Base-by-base conservation (phyloP, 352 stramenopile species). In the Globisporangium iwayamae region DNA sequence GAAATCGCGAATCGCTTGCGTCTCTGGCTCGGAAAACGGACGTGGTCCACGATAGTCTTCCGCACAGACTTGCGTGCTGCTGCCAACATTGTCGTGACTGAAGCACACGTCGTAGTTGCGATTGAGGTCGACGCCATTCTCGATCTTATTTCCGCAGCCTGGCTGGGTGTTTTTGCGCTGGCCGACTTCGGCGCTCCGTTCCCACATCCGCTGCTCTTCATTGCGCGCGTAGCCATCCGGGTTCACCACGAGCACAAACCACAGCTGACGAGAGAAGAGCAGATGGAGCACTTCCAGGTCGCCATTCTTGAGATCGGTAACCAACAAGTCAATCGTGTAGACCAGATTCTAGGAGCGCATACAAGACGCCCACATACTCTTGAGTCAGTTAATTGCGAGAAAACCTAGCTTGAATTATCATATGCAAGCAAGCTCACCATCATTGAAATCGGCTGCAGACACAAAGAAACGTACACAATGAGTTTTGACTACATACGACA, bases 21-120 rank as follows among this genome's bases (percentile, higher is more conserved):
- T 94, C 56, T 95, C 87, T 9, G 87, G 87, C 63, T 95, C 87
- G 9, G 87, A 95, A 56, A 95, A 95, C 4, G 87, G 70, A 30
- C 47, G 68, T 2, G 75, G 65, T 0, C 87, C 87, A 11, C 83
- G 80, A 58, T 85, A 95, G 30, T 95, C 87, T 56, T 95, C 87
- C 9, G 74, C 79, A 56, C 87, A 95, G 5, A 76, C 74, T 0
- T 88, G 51, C 9, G 72, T 81, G 63, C 75, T 91, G 65, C 84
- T 93, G 4, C 87, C 87, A 4, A 83, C 71, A 16, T 60, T 61
- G 51, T 95, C 85, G 36, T 75, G 64, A 13, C 61, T 67, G 56
- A 93, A 95, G 60, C 87, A 95, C 9, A 87, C 73, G 58, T 92
- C 85, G 60, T 95, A 95, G 62, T 95, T 95, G 18, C 87, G 85